These are phyloP conservation scores for Barnettozyma hawaiiensis DNA, from an alignment of 1,139 yeast species.

Conservation along the genomic window DNA sequence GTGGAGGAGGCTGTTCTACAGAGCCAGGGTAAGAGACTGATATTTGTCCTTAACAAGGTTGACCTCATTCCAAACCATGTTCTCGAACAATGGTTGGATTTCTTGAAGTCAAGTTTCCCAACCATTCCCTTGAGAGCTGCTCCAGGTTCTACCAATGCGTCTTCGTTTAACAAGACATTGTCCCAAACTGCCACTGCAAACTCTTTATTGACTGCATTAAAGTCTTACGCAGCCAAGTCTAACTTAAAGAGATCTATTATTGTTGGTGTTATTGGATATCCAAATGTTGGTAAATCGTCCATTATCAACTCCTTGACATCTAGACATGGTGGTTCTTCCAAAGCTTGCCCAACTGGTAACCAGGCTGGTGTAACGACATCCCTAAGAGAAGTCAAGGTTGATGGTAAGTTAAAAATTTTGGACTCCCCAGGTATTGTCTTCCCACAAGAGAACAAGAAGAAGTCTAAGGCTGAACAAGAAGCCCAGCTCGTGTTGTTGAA, in stretches of 20 bases:
- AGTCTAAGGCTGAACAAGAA: constrained; percentile 59
- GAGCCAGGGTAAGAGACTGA: constrained; percentile 75
- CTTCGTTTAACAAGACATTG: constrained; percentile 71
- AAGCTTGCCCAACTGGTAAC: constrained; percentile 94
- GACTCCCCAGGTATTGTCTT: constrained; percentile 98
- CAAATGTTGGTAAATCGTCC: constrained; percentile 93
- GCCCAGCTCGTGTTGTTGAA: constrained; percentile 84
- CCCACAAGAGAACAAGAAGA: constrained; percentile 58
- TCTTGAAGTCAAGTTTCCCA: constrained; percentile 79
- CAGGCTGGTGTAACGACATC: constrained; percentile 96
- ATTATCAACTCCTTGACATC: constrained; percentile 85
- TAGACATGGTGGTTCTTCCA: constrained; percentile 66
- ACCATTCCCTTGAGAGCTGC: constrained; percentile 79
- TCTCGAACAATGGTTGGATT: constrained; percentile 77
- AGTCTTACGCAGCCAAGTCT: constrained; percentile 77
- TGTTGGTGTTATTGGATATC: constrained; percentile 96
- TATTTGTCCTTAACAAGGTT: constrained; percentile 82
- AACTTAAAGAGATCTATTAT: constrained; percentile 87
- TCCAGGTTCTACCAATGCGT: constrained; percentile 56
- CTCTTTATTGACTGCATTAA: constrained; percentile 71
- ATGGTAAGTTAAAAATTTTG: constrained; percentile 77
- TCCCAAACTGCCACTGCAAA: constrained; percentile 69
- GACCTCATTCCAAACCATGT: constrained; percentile 86
- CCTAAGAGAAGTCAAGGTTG: constrained; percentile 87
- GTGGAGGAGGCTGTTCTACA: constrained; percentile 88